Percentiles rank a stretch among this genome's conserved stretches.
phyloP scores from a whole-genome alignment of 495 filamentous ascomycete species.

The Neurospora sp. region DNA sequence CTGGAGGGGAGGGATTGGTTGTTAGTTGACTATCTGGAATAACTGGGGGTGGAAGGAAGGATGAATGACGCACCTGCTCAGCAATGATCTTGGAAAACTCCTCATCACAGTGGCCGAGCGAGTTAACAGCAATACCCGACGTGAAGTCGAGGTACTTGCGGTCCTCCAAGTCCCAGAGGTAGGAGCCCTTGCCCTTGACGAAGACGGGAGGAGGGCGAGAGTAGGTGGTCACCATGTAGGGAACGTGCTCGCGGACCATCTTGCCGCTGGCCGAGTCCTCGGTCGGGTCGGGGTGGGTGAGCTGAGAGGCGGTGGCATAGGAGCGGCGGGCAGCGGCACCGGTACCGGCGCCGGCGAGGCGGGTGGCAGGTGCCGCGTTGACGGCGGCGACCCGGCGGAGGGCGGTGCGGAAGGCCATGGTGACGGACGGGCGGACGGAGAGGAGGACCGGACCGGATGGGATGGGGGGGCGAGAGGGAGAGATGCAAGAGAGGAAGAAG shows the following conservation, averaged over 20 bases:
- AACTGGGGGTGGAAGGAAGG: background rate
- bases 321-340: slow-evolving; percentile 7
- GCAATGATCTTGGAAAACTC: slow-evolving; percentile 54
- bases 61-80: slow-evolving; percentile 52
- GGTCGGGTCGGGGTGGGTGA: slow-evolving; percentile 66
- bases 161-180: slow-evolving; percentile 84
- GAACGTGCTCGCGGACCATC: slow-evolving; percentile 59
- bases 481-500: background rate
- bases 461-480: background rate
- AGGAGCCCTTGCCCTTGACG: slow-evolving; percentile 72
- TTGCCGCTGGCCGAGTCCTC: slow-evolving; percentile 65
- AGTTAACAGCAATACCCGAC: slow-evolving; percentile 90
- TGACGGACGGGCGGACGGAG: background rate
- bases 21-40: background rate
- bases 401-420: slow-evolving; percentile 22
- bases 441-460: background rate
- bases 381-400: slow-evolving; percentile 17
- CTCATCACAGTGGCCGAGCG: slow-evolving; percentile 77
- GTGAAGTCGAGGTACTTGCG: slow-evolving; percentile 88
- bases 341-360: no score
- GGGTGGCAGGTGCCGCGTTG: background rate
- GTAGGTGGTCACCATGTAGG: slow-evolving; percentile 93
- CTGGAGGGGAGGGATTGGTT: slow-evolving; percentile 22
- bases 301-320: slow-evolving; percentile 7
- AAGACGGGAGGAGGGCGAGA: slow-evolving; percentile 86